Evolutionary conservation across 2,329 filamentous ascomycete genomes (phyloP).

Genomic region (Monilinia vaccinii-corymbosi): DNA sequence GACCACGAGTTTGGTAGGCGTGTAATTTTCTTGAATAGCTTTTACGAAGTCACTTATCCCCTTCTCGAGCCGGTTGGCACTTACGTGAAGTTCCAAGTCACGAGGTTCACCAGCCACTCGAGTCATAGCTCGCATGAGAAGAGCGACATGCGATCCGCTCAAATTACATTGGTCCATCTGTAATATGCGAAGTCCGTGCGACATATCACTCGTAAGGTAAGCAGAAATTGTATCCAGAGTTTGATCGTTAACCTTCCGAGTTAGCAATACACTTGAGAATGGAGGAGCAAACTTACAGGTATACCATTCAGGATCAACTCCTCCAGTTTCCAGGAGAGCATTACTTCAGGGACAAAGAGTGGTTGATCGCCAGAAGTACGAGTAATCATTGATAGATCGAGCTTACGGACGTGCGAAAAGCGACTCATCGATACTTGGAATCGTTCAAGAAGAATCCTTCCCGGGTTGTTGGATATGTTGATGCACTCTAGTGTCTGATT

Average conservation of each 20-base stretch:
- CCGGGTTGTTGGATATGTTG: slow-evolving; percentile 58
- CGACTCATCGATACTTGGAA: slow-evolving; percentile 59
- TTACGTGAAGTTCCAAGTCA: slow-evolving; percentile 56
- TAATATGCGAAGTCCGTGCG: slow-evolving; percentile 50
- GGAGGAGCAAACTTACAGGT: slow-evolving; percentile 29
- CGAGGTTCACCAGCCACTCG: slow-evolving; percentile 39
- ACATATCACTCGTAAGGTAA: slow-evolving; percentile 53
- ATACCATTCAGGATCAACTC: slow-evolving; percentile 58
- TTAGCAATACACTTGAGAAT: slow-evolving; percentile 14
- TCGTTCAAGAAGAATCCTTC: slow-evolving; percentile 52
- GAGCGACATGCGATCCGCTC: slow-evolving; percentile 54
- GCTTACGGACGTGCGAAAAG: slow-evolving; percentile 55
- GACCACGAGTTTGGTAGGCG: slow-evolving; percentile 56
- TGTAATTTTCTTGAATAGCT: slow-evolving; percentile 42
- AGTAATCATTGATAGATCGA: slow-evolving; percentile 57
- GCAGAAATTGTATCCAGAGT: slow-evolving; percentile 57
- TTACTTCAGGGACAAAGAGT: slow-evolving; percentile 55
- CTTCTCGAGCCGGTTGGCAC: slow-evolving; percentile 42
- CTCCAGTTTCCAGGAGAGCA: slow-evolving; percentile 58
- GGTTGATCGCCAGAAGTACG: slow-evolving; percentile 54
- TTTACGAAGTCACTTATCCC: slow-evolving; percentile 42
- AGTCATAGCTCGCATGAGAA: slow-evolving; percentile 55
- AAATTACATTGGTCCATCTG: slow-evolving; percentile 58
- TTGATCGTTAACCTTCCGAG: slow-evolving; percentile 43
- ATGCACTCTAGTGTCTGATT: slow-evolving; percentile 58